A percentile compares a stretch with the other conserved stretches of the same genome.
These are phyloP conservation scores for Cairneyella variabilis DNA, from an alignment of 495 filamentous ascomycete genomes.

Conservation along the genomic window DNA sequence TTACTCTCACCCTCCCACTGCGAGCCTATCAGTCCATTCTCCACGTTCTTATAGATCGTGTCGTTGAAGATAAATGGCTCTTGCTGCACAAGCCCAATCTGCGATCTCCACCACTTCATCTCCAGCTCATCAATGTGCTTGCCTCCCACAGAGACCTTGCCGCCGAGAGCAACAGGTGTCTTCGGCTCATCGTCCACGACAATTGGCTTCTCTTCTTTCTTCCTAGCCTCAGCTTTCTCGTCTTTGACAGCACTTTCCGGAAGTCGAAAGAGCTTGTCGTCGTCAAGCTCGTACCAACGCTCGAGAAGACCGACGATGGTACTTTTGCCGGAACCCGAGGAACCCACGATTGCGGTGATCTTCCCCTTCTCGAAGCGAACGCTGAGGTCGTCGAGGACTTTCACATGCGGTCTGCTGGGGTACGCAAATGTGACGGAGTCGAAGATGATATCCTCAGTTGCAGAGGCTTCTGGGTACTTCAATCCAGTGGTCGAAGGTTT, in stretches of 20 bases:
- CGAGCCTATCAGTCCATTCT: conserved; percentile 61
- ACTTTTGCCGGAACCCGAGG: conserved; percentile 83
- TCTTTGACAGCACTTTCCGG: conserved; percentile 23
- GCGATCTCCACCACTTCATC: conserved; percentile 58
- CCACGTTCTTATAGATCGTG: conserved; percentile 63
- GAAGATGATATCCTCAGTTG: conserved; percentile 54
- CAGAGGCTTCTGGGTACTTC: conserved; percentile 39
- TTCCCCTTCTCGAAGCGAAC: conserved; percentile 68
- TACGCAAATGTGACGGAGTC: conserved; percentile 62
- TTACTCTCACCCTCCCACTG: conserved; percentile 49
- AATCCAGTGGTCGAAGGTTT: conserved; percentile 40
- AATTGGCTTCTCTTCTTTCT: conserved; percentile 10
- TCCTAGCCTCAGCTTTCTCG: conserved; percentile 12
- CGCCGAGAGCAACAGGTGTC: conserved; percentile 23
- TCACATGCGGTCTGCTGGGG: conserved; percentile 62
- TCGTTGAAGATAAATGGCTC: conserved; percentile 70
- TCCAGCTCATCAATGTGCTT: conserved; percentile 49
- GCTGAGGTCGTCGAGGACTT: conserved; percentile 52
- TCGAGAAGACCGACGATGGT: conserved; percentile 90
- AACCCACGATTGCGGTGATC: conserved; percentile 83
- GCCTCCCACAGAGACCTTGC: conserved; percentile 47
- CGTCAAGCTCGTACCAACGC: conserved; percentile 77
- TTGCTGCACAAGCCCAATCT: conserved; percentile 66
- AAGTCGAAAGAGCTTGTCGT: conserved; percentile 23
- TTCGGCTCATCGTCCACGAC: conserved; percentile 9